Evolutionary conservation across 306 rosid genomes (phyloP), one percentile per base, ranked within the genome.

Genomic region (Macrotyloma uniflorum): DNA sequence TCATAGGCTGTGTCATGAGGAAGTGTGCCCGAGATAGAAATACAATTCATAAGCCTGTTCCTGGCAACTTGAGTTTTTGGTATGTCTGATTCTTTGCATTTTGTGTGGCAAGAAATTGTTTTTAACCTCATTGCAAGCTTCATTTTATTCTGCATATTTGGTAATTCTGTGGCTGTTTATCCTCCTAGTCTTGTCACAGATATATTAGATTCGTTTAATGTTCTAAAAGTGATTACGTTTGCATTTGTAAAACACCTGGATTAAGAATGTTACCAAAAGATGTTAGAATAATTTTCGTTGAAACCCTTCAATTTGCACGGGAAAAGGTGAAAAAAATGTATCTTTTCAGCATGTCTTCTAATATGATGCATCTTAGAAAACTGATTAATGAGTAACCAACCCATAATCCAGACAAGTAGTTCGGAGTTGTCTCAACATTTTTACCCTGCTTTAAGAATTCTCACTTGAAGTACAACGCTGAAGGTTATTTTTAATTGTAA

Each of bases 401-500:
- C 40, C 67, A 20, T 36, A 50, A 65, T 64, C 57, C 10, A 26
- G 53, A 47, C 78, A 53, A 67, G 62, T 75, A 50, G 68, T 67
- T 55, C 67, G 23, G 50, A 61, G 43, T 14, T 61, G 30, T 3
- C 12, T 66, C 45, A 13, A 28, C 69, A 24, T 76, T 35, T 79
- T 45, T 79, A 57, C 15, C 78, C 36, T 68, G 61, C 18, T 16
- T 19, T 69, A 7, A 50, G 18, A 72, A 54, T 53, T 59, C 47
- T 46, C 38, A 43, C 46, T 53, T 70, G 2, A 42, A 80, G 50
- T 14, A 26, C 74, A 16, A 77, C 16, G 10, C 19, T 23, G 63
- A 72, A 30, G 72, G 77, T 87, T 90, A 78, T 88, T 66, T 54
- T 74, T 55, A 74, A 84, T 61, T n/a, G 23, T 36, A 63, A 82